These are phyloP conservation scores for bread wheat (Triticum aestivum) DNA, from an alignment of 176 grass and related monocot species.

Conservation along the genomic window DNA sequence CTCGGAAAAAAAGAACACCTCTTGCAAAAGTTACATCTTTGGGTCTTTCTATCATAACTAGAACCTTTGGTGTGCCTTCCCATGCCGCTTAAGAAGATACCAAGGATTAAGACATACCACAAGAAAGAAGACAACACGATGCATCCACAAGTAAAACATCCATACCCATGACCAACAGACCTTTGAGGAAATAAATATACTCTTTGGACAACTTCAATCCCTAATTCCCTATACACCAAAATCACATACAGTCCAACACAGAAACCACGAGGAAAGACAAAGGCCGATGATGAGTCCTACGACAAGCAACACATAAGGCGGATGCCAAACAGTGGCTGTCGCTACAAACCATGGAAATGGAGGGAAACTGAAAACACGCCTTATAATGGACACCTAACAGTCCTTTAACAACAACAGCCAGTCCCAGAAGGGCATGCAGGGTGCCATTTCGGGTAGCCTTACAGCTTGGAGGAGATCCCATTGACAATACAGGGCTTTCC, in stretches of 20 bases:
- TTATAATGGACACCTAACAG: not conserved
- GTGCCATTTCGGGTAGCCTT: not conserved
- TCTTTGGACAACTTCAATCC: not conserved
- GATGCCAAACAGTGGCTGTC: not conserved
- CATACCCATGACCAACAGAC: not conserved
- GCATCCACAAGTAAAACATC: not conserved
- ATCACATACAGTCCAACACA: not conserved
- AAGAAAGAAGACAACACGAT: not conserved
- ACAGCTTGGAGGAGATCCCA: not conserved
- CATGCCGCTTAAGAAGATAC: not conserved
- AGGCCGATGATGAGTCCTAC: not conserved
- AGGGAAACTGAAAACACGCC: not conserved
- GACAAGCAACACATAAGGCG: not conserved
- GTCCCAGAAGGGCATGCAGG: not conserved
- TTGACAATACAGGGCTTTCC: not conserved
- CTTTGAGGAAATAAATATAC: not conserved
- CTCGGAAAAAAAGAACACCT: not conserved
- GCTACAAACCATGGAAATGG: not conserved
- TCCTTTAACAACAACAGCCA: not conserved
- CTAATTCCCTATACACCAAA: not conserved
- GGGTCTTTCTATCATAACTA: slow-evolving; percentile 1
- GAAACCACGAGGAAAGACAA: not conserved
- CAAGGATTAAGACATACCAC: not conserved
- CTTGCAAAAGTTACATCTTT: not conserved
- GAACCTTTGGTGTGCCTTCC: not conserved